Evolutionary conservation across 2,329 filamentous ascomycete species (phyloP).

Genomic region (Xylaria multiplex): DNA sequence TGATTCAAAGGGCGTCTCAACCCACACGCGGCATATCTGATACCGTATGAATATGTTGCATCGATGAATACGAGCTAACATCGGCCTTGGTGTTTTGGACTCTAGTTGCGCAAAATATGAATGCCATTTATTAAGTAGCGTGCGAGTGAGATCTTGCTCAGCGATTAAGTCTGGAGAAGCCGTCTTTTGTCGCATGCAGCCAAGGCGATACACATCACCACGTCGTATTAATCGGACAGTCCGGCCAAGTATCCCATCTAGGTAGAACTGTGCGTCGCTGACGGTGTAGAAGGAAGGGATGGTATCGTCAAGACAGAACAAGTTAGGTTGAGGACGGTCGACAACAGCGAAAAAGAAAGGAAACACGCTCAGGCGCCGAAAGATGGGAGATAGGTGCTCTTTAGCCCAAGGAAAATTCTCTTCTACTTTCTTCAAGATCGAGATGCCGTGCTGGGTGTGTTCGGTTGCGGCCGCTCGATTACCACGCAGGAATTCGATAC

Average conservation of each 20-base stretch:
- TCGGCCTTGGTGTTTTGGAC: not conserved
- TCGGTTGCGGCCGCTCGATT: constrained; percentile 50
- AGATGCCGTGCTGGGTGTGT: constrained; percentile 54
- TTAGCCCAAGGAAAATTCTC: constrained; percentile 45
- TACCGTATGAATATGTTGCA: constrained; percentile 48
- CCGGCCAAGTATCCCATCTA: constrained; percentile 47
- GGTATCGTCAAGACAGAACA: constrained; percentile 41
- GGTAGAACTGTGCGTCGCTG: constrained; percentile 46
- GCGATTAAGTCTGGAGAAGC: constrained; percentile 37
- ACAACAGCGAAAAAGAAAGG: constrained; percentile 53
- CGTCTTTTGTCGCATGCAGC: constrained; percentile 25
- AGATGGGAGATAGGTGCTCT: constrained; percentile 50
- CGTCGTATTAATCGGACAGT: constrained; percentile 48
- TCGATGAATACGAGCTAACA: constrained; percentile 15
- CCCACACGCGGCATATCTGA: constrained; percentile 50
- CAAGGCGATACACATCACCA: constrained; percentile 46
- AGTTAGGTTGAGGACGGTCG: constrained; percentile 33
- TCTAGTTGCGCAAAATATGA: constrained; percentile 41
- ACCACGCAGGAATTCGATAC: constrained; percentile 55
- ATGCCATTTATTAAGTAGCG: constrained; percentile 47
- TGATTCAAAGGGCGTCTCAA: constrained; percentile 44
- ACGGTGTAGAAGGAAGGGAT: constrained; percentile 41
- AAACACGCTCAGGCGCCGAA: constrained; percentile 53
- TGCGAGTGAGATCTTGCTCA: constrained; percentile 41
- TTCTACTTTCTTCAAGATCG: constrained; percentile 49